Percentiles rank a stretch among this genome's conserved stretches.
These are phyloP conservation scores for Penicillium riverlandense DNA, from an alignment of 495 filamentous ascomycete species.

Conservation along the genomic window DNA sequence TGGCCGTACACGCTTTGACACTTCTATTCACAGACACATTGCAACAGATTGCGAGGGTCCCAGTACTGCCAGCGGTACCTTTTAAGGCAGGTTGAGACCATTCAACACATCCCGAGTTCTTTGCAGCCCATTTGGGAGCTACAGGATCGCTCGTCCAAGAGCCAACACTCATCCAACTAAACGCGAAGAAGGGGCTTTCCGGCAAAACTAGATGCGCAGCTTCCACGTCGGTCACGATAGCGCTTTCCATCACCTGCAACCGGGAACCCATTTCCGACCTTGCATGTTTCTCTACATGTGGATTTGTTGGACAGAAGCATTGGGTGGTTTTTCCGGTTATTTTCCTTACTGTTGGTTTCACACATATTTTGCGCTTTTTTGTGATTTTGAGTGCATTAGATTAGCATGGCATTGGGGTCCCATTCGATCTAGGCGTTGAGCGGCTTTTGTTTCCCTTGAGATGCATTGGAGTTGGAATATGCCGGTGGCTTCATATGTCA, in stretches of 20 bases:
- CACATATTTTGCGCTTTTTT: no score
- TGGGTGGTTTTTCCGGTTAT: not conserved
- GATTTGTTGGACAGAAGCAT: conserved; percentile 1
- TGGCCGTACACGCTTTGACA: no score
- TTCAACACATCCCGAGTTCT: not conserved
- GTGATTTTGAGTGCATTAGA: not conserved
- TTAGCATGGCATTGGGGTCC: conserved; percentile 3
- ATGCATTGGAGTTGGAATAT: not conserved
- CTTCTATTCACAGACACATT: not conserved
- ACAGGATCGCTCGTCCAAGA: not conserved
- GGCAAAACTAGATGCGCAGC: no score
- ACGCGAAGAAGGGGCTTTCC: no score
- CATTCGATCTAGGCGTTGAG: not conserved
- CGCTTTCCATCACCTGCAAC: no score
- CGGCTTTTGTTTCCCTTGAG: not conserved
- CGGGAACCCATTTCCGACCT: no score
- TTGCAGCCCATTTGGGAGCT: not conserved
- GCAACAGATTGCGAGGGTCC: not conserved
- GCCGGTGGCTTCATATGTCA: not conserved
- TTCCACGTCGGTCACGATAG: no score
- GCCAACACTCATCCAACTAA: not conserved
- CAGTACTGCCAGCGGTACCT: not conserved
- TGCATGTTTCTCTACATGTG: not conserved
- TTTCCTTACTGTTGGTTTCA: no score
- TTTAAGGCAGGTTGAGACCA: not conserved